Base-by-base conservation (phyloP, 2,329 filamentous ascomycete genomes). In the Fusarium chuoi region DNA sequence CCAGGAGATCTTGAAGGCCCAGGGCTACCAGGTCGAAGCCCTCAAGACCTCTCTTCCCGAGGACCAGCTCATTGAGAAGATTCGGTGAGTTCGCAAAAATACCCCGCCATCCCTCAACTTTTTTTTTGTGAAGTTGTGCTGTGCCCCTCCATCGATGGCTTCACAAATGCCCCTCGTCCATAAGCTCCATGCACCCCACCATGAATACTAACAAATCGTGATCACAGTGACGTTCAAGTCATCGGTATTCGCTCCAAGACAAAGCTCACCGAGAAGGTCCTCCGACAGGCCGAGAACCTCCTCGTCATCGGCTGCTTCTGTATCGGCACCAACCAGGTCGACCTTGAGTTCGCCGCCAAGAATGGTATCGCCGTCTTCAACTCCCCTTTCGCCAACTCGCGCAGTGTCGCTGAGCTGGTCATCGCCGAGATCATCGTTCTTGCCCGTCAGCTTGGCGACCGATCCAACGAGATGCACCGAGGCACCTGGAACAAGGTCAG, bases 401-500 rank as follows among this genome's bases (percentile, higher is more conserved):
- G 96, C 82, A 97, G 94, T 81, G 96, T 99, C 58, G 96, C 96
- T 64, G 96, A 99, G 86, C 88, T 98, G 64, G 95, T 98, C 78
- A 98, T 99, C 81, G 93, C 88, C 61, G 96, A 98, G 84, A 95
- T 99, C 80, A 98, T 99, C 79, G 87, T 89, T 44, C 91, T 99
- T 61, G 96, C 96, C 28, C 92, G 96, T 68, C 96, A 99, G 84
- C 88, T 99, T 39, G 92, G 94, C 71, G 96, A 99, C 83, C 94
- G 96, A 77, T 98, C 94, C 71, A 94, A 90, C 79, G 96, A 99
- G 85, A 91, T 99, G 89, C 96, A 99, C 87, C 90, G 90, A 65
- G 96, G 96, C 65, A 94, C 91, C 48, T 99, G 96, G 96, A 98
- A 98, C 84, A 99, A 99, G 87, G 95, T 98, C 79, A 98, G 95